phyloP scores from a whole-genome alignment of 495 filamentous ascomycete genomes.

The Hypoxylon rickii region DNA sequence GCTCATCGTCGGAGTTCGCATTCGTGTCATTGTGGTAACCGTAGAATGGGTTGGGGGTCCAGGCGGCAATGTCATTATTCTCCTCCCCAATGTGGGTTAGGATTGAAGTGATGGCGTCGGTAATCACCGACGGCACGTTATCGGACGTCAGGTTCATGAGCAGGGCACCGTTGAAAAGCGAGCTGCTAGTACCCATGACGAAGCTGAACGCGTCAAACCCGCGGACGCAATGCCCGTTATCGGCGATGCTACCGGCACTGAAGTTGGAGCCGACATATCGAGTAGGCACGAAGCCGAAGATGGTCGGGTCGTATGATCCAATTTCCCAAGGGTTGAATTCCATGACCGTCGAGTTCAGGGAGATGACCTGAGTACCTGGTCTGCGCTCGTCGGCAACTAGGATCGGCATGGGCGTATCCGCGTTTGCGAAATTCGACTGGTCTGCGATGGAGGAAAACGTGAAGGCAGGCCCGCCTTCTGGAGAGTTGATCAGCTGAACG shows the following conservation, averaged over 20 bases:
- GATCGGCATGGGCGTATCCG: constrained; percentile 79
- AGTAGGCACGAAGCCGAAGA: constrained; percentile 77
- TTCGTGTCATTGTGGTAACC: constrained; percentile 68
- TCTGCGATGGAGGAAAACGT: constrained; percentile 88
- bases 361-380: constrained; percentile 66
- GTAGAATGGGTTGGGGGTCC: constrained; percentile 84
- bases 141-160: constrained; percentile 59
- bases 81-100: constrained; percentile 57
- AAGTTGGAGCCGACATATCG: constrained; percentile 83
- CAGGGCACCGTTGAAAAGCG: constrained; percentile 81
- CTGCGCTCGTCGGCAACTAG: constrained; percentile 75
- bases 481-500: constrained; percentile 81
- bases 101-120: constrained; percentile 58
- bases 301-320: constrained; percentile 80
- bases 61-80: constrained; percentile 80
- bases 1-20: constrained; percentile 53
- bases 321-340: constrained; percentile 91
- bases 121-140: constrained; percentile 56
- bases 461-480: constrained; percentile 74
- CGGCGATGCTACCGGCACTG: constrained; percentile 62
- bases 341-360: constrained; percentile 78
- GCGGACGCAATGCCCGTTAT: constrained; percentile 65
- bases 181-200: constrained; percentile 88
- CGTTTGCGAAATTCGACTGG: constrained; percentile 67
- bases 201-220: constrained; percentile 88